Base-by-base conservation (phyloP, 768 basidiomycete species). In the Suillus americanus region DNA sequence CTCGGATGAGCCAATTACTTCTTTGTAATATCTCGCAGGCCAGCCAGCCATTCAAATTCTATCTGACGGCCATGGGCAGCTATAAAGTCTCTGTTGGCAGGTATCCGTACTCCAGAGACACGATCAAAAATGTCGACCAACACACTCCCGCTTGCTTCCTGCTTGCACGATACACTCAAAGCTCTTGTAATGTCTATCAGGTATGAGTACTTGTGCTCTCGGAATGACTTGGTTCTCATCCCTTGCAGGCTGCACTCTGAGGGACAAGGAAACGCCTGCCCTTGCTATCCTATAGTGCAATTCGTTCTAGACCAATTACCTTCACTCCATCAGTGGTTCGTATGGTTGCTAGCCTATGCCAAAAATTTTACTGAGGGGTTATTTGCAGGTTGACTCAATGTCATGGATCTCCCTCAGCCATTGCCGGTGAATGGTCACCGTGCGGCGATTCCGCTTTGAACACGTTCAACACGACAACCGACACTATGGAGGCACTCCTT, bases 21-120 rank as follows among this genome's bases (percentile, higher is more conserved):
- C 37, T 59, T 28, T 25, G 56, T 25, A 18, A 40, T 25, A 18
- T 12, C 10, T 4, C 38, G 25, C 18, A 25, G 40, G 57, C 38
- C 57, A 59, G 5, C 57, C 57, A 59, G 25, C 57, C 57, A 59
- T 20, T 5, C 53, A 54, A 35, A 9, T n/a, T 13, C 5, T 7
- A 12, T 54, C 30, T 10, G 53, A 54, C 33, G 5, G 5, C 8
- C 9, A 30, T 10, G 18, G 18, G 14, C 23, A 37, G 38, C 20
- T 59, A 59, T 59, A 59, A 59, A 59, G 12, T 28, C 18, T 5
- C 0, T 10, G 13, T 41, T 59, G 57, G 57, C 57, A 20, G 57
- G 57, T 54, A 12, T 41, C 25, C n/a, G 18, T 12, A 41, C 23
- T 38, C 25, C 8, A 18, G 23, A 57, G 4, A 18, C 7, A 6